Evolutionary conservation across 2,329 filamentous ascomycete species (phyloP).

Genomic region (Fusarium lateritium): DNA sequence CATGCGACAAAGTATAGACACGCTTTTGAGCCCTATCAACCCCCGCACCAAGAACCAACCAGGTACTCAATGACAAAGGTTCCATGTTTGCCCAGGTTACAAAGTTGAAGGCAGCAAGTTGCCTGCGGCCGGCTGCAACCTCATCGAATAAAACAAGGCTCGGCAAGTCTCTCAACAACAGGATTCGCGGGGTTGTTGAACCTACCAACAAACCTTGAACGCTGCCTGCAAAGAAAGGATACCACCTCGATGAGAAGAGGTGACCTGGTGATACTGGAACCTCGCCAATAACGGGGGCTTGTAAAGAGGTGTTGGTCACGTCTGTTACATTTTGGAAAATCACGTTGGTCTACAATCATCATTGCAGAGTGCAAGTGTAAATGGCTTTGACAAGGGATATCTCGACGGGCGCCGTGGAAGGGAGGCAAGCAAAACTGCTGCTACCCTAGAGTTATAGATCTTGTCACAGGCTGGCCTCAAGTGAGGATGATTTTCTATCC

Average conservation of each 20-base stretch:
- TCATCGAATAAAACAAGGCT: neutral
- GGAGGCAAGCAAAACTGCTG: neutral
- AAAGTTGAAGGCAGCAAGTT: neutral
- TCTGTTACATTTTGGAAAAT: neutral
- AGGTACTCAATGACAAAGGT: neutral
- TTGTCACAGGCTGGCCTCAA: no score
- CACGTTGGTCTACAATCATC: neutral
- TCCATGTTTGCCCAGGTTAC: neutral
- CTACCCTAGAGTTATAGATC: no score
- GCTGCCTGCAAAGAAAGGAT: neutral
- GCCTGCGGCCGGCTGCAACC: neutral
- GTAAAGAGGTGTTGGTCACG: neutral
- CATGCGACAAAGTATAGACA: neutral
- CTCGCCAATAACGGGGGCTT: neutral
- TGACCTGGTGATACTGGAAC: neutral
- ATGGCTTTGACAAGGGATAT: neutral
- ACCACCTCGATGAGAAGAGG: neutral
- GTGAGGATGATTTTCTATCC: no score
- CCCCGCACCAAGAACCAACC: neutral
- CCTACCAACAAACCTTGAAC: neutral
- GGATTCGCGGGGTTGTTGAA: neutral
- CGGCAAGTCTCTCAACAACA: neutral
- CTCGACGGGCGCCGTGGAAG: slow-evolving; percentile 2
- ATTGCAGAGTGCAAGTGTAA: neutral
- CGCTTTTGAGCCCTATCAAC: neutral